phyloP scores from a whole-genome alignment of 192 early-diverging fungal genomes.

The Chytriomyces confervae region DNA sequence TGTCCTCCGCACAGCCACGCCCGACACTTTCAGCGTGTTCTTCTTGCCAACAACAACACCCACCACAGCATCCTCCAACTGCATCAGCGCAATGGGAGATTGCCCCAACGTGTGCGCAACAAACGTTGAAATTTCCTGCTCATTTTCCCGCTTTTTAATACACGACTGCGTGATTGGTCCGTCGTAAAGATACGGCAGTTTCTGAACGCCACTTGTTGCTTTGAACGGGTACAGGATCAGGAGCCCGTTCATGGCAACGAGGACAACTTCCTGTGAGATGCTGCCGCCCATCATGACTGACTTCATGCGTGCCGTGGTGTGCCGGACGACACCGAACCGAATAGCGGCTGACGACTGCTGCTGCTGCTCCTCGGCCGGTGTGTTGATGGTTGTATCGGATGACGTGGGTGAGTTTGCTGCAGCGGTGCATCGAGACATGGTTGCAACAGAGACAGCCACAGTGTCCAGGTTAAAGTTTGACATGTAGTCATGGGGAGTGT shows the following conservation, averaged over 20 bases:
- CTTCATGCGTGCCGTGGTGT: too few relatives aligned
- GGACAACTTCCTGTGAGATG: background rate
- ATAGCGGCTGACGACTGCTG: too few relatives aligned
- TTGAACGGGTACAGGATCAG: slow-evolving; percentile 13
- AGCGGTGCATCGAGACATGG: too few relatives aligned
- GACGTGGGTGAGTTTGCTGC: too few relatives aligned
- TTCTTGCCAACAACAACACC: background rate
- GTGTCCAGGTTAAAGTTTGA: too few relatives aligned
- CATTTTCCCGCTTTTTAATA: background rate
- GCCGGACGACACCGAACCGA: too few relatives aligned
- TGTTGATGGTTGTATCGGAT: too few relatives aligned
- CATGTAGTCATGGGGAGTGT: too few relatives aligned
- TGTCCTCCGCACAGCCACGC: background rate
- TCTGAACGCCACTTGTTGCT: background rate
- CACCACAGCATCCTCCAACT: background rate
- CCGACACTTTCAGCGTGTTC: background rate
- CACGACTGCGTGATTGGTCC: background rate
- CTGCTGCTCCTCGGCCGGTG: too few relatives aligned
- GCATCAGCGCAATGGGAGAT: background rate
- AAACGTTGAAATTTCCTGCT: background rate
- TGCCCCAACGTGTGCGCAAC: background rate
- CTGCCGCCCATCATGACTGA: too few relatives aligned
- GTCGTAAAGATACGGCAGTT: background rate
- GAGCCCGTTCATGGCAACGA: slow-evolving; percentile 4
- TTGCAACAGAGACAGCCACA: too few relatives aligned